Evolutionary conservation across 331 rosid genomes (phyloP), one percentile per base, ranked within the genome.

Genomic region (Dryas integrifolia): DNA sequence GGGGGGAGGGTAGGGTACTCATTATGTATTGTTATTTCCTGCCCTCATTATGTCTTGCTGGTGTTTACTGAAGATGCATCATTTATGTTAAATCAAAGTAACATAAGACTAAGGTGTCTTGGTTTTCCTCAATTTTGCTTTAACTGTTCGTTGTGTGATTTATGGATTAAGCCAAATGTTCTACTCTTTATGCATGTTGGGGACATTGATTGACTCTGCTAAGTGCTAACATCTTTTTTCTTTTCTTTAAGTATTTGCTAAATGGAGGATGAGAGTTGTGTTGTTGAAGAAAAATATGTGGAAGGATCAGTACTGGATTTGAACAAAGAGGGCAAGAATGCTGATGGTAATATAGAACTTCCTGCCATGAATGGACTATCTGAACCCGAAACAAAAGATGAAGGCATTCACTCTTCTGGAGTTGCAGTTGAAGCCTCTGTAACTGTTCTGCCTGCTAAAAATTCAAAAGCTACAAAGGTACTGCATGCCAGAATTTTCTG

Each of bases 251-350:
- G 67, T 74, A 16, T 65, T 67, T 68, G 64, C 71, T 66, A 43
- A 35, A 94, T 95, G 98, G 90, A 88, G 87, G 97, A 89, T 9
- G 91, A 86, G 86, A 94, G 80, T 61, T 81, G 82, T 77, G 85
- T 82, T 62, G 81, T 84, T 67, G 90, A 82, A 70, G 83, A 68
- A 75, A 87, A 82, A 75, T 65, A 63, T 46, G 69, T 72, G 52
- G 89, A 83, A n/a, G 79, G 43, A 61, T 57, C 77, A 15, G 64
- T 35, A 52, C 41, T 47, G 55, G 80, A 74, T 58, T 50, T 47
- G 72, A 72, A 73, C 16, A 85, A 69, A 55, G 84, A 80, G 76
- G 82, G 67, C 56, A 76, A 83, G 44, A 83, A 77, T 65, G 67
- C 69, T 60, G 79, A 26, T 61, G 73, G 74, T 70, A 76, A 65